phyloP scores from a whole-genome alignment of 495 filamentous ascomycete genomes.

The Chlorociboria aeruginascens region DNA sequence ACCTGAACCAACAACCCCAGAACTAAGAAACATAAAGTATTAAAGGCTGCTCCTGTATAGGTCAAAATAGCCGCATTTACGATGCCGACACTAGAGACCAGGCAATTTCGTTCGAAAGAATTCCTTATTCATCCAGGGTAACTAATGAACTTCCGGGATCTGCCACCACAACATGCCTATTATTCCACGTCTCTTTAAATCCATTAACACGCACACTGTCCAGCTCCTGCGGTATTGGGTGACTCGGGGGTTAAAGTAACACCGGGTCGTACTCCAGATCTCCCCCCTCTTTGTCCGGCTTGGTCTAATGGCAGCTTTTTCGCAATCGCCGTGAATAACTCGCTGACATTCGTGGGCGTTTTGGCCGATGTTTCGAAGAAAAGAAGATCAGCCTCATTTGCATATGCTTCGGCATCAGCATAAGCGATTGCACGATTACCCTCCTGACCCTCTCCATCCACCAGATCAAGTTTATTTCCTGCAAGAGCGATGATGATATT shows the following conservation, averaged over 20 bases:
- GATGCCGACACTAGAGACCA: not conserved
- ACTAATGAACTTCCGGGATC: not conserved
- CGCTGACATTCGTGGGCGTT: slow-evolving; percentile 87
- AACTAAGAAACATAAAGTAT: slow-evolving; percentile 19
- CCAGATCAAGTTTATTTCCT: slow-evolving; percentile 94
- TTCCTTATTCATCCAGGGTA: not conserved
- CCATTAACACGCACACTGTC: slow-evolving; percentile 62
- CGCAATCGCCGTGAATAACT: slow-evolving; percentile 95
- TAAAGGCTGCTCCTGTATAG: slow-evolving; percentile 17
- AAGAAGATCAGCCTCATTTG: slow-evolving; percentile 78
- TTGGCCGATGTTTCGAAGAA: slow-evolving; percentile 99
- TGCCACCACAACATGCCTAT: slow-evolving; percentile 1
- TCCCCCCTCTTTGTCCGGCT: slow-evolving; percentile 70
- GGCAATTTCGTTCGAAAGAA: slow-evolving; percentile 6
- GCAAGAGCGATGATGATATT: slow-evolving; percentile 98
- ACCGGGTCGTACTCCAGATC: slow-evolving; percentile 63
- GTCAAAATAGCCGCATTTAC: slow-evolving; percentile 9
- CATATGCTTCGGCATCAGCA: slow-evolving; percentile 89
- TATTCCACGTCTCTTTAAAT: not conserved
- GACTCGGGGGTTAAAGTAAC: slow-evolving; percentile 73
- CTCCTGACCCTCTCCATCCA: slow-evolving; percentile 55
- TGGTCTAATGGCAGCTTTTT: slow-evolving; percentile 95
- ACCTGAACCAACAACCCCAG: slow-evolving; percentile 13
- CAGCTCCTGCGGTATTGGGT: slow-evolving; percentile 59
- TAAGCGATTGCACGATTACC: slow-evolving; percentile 86